Evolutionary conservation across 2,329 filamentous ascomycete genomes (phyloP), one percentile per base, ranked within the genome.

Genomic region (Arthrobotrys musiformis): DNA sequence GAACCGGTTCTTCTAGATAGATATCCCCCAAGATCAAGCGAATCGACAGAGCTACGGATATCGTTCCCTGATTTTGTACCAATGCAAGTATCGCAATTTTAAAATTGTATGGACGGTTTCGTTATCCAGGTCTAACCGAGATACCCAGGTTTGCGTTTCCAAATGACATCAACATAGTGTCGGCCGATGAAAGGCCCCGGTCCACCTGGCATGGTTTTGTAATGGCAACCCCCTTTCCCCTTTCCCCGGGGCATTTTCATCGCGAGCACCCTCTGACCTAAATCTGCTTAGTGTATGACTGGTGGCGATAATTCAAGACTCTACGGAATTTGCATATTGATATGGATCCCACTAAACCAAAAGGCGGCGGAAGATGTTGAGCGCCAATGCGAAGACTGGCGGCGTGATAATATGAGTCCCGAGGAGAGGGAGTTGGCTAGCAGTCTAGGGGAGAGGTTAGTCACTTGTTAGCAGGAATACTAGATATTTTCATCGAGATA

Each of bases 141-240:
- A 22, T 22, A 13, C n/a, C 7, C 56, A 72, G 70, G 72, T 99
- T 99, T 84, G 94, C 95, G 66, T 99, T 98, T 81, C 95, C 95
- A 52, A 97, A 98, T 84, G 95, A 99, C 83, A 95, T 99, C 81
- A 93, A 93, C 79, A 95, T 99, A 63, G 93, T 98, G 8, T 97
- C 95, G 0, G 94, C 94, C 0, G 95, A 99, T 82, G 93, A 97
- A 82, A 89, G 94, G 78, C 95, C 95, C 0, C 88, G 93, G 78
- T 94, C 95, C n/a, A 97, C 94, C 24, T 99, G 95, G 95, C 95
- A 99, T 84, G 95, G 95, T 58, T 99, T 99, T 82, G 80, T 81
- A 81, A 79, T 75, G 50, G 35, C 15, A 67, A 3, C n/a, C 15
- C 15, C n/a, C 28, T 52, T 46, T 22, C 54, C 33, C 35, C 37